Percentiles rank a stretch among this genome's conserved stretches.
Conservation (phyloP, 1,284 basidiomycete genomes). For the Sphaerobolus stellatus region DNA sequence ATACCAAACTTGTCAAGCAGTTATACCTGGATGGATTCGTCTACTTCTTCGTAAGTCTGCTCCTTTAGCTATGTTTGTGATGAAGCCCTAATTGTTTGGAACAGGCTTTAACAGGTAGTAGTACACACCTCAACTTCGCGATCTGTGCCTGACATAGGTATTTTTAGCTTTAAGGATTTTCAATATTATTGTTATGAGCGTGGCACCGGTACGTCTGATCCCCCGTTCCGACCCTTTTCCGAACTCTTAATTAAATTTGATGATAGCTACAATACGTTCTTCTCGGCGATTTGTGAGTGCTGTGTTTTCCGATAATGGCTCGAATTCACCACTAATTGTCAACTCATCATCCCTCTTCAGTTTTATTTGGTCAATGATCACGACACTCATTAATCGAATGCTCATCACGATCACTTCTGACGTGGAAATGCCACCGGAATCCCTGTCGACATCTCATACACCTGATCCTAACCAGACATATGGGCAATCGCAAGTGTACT, state of each 20-base stretch:
- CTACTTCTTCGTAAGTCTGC: neutral
- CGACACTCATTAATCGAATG: constrained; percentile 7
- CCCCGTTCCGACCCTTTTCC: neutral
- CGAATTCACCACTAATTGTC: neutral
- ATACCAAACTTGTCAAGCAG: neutral
- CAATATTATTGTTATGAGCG: constrained; percentile 4
- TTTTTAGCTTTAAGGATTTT: constrained; percentile 4
- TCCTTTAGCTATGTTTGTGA: neutral
- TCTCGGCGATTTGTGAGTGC: constrained; percentile 8
- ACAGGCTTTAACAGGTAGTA: neutral
- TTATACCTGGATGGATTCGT: neutral
- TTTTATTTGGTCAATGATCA: constrained; percentile 12
- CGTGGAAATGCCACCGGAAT: no score
- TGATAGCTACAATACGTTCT: constrained; percentile 3
- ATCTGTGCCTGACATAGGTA: no score
- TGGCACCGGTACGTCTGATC: constrained; percentile 4
- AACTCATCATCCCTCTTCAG: neutral
- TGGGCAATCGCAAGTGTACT: no score
- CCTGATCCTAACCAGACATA: no score
- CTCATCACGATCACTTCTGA: constrained; percentile 7
- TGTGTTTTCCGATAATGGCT: neutral
- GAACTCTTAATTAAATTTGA: neutral
- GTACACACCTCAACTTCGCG: no score
- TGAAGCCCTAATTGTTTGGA: neutral
- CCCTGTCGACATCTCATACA: no score